Evolutionary conservation across 495 filamentous ascomycete species (phyloP), one percentile per base, ranked within the genome.

Genomic region (Penicillium roqueforti): DNA sequence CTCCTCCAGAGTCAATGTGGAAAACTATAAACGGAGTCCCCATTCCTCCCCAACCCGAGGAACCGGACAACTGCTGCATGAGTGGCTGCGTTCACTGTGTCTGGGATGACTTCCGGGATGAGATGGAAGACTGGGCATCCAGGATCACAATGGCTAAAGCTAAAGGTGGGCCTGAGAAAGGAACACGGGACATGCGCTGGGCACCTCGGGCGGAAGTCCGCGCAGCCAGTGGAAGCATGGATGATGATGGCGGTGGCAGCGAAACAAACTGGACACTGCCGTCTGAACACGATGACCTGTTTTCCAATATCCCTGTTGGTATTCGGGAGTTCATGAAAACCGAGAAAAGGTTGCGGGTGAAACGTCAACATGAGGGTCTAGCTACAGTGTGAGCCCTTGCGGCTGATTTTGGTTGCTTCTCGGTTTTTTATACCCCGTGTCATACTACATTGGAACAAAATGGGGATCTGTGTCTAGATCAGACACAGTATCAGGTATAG

Each of bases 61-160:
- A 98, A 68, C 93, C 93, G 13, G 93, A 97, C 68, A 96, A 97
- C 70, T 98, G 93, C 80, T 98, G 93, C 73, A 98, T 97, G 93
- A 90, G 86, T 61, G 93, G 93, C 25, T 98, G 93, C 67, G 92
- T 96, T 26, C 92, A 97, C 67, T 98, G 93, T 68, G 92, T 96
- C 10, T 98, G 92, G 92, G 92, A 97, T 67, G 76, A 80, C 39
- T 96, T 85, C 70, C 77, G 91, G 4, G 92, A 97, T 55, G 91
- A 96, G 51, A 76, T 96, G 72, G 92, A 97, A 65, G 87, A 87
- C 40, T 96, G 90, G 89, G 88, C 84, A 22, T 74, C 68, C 3
- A 75, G 78, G 51, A 75, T 78, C 13, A 68, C 73, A 40, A 76
- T 83, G 63, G 88, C 87, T 13, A 75, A 79, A 57, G 63, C 61